Percentiles rank a stretch among this genome's conserved stretches.
phyloP scores from a whole-genome alignment of 768 basidiomycete genomes.

The Amanita fuliginea region DNA sequence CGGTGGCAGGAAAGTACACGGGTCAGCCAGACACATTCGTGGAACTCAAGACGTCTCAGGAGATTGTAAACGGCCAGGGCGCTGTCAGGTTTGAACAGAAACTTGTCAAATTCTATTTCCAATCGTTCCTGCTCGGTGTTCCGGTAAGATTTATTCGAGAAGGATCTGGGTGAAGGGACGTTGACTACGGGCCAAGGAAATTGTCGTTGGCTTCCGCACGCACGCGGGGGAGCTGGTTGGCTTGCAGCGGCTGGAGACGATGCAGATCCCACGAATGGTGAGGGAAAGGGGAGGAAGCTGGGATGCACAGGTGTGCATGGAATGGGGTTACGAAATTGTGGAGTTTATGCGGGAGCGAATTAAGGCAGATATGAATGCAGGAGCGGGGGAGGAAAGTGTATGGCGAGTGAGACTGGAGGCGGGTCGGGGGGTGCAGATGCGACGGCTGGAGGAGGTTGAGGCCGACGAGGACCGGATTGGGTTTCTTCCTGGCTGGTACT shows the following conservation, averaged over 20 bases:
- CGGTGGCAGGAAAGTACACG: conserved; percentile 40
- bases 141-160: conserved; percentile 40
- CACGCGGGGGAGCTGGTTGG: conserved; percentile 58
- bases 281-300: conserved; percentile 66
- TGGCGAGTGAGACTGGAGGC: conserved; percentile 68
- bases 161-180: conserved; percentile 3
- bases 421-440: conserved; percentile 40
- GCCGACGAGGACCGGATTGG: conserved; percentile 56
- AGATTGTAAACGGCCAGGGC: conserved; percentile 53
- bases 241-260: conserved; percentile 65
- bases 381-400: conserved; percentile 24
- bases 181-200: conserved; percentile 40
- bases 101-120: conserved; percentile 86
- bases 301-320: conserved; percentile 66
- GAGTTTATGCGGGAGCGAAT: conserved; percentile 33
- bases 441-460: conserved; percentile 38
- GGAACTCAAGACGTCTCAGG: conserved; percentile 79
- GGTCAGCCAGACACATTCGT: conserved; percentile 61
- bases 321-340: conserved; percentile 62
- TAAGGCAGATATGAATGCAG: conserved; percentile 11
- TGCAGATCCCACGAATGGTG: conserved; percentile 68
- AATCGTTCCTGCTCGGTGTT: conserved; percentile 87
- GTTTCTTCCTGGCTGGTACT: conserved; percentile 72
- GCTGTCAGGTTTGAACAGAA: conserved; percentile 77
- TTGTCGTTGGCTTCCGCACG: conserved; percentile 82